These are phyloP conservation scores for Calonectria fujianensis DNA, from an alignment of 2,329 filamentous ascomycete species.

Conservation along the genomic window DNA sequence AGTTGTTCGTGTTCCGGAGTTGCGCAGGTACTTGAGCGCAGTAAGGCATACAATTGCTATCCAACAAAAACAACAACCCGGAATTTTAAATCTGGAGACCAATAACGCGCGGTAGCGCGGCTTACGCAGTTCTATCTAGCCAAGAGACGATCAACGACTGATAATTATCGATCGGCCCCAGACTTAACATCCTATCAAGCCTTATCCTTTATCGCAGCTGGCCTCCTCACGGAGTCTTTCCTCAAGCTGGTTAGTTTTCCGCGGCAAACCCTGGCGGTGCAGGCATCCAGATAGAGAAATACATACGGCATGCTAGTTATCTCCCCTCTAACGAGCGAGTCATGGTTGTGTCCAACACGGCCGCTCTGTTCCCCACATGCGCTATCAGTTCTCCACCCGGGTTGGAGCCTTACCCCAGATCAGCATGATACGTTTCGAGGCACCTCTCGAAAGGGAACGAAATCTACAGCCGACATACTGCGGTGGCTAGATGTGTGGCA, in stretches of 20 bases:
- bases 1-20: background rate
- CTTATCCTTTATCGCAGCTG: conserved; percentile 35
- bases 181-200: conserved; percentile 44
- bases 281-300: conserved; percentile 38
- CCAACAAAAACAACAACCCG: background rate
- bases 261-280: conserved; percentile 10
- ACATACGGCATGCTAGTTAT: conserved; percentile 38
- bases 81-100: background rate
- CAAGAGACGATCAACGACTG: background rate
- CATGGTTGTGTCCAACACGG: conserved; percentile 20
- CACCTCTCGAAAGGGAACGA: conserved; percentile 42
- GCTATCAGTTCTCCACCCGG: conserved; percentile 50
- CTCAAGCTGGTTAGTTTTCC: conserved; percentile 22
- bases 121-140: background rate
- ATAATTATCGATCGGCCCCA: conserved; percentile 27
- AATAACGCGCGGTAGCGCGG: background rate
- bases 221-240: conserved; percentile 12
- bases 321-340: conserved; percentile 34
- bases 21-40: background rate
- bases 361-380: conserved; percentile 11
- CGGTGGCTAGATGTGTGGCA: background rate
- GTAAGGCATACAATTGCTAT: background rate
- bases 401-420: conserved; percentile 49
- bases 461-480: conserved; percentile 32
- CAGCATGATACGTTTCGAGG: conserved; percentile 42